Base-by-base conservation (phyloP, 2,329 filamentous ascomycete species). In the Fusarium odoratissimum region DNA sequence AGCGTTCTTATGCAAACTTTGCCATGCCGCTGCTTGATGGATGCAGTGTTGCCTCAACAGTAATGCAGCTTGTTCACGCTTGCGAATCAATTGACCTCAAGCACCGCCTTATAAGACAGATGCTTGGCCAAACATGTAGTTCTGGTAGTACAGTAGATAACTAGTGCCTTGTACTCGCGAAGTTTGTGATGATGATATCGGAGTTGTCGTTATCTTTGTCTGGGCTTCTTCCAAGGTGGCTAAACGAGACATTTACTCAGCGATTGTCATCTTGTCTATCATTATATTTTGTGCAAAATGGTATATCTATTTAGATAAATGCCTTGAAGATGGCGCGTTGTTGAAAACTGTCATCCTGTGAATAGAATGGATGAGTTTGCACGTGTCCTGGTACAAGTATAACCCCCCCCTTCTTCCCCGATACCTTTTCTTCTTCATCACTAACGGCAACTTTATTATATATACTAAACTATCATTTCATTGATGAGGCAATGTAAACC, bases 281-380 rank as follows among this genome's bases (percentile, higher is more conserved):
- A 10, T 46, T 37, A 6, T 6, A 9, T 23, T 30, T 30, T 49
- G 6, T 4, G 14, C 14, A 33, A 17, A 8, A 19, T 17, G 21
- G 19, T 33, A 10, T 6, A 23, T 49, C 0, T 2, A 0, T 12
- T 19, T 6, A 14, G 17, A 38, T 8, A n/a, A 4, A 2, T 13
- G 6, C 1, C 6, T 31, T 42, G 0, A 2, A 25, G 17, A 17
- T 38, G 42, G 44, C 6, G 19, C 13, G 5, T 28, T 6, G 7
- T 3, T 57, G 0, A 38, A 19, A 38, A 1, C 0, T 35, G n/a
- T 4, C 9, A 13, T 25, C 2, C 12, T n/a, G 7, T 13, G 30
- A 35, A 10, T 23, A 14, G 1, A 28, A n/a, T 28, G 52, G 21
- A 19, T 13, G 60, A 28, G 30, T 8, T 31, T n/a, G 12, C 12